A percentile compares a stretch with the other conserved stretches of the same genome.
These are phyloP conservation scores for Aspergillus leporis DNA, from an alignment of 495 filamentous ascomycete species.

Conservation along the genomic window DNA sequence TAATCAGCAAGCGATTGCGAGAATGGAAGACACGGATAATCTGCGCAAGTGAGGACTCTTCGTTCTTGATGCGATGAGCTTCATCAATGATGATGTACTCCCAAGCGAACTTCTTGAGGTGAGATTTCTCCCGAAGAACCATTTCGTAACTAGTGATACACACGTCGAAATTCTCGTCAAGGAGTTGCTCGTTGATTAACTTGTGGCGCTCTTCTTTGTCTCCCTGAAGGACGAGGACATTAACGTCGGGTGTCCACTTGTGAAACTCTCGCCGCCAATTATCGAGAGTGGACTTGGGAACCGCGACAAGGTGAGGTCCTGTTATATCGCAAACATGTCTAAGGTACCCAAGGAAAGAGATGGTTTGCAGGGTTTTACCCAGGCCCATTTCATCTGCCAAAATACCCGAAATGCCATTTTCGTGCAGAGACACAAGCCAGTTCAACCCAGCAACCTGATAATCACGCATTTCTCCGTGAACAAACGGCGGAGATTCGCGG, in stretches of 20 bases:
- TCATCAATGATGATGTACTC: conserved; percentile 99
- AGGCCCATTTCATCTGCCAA: conserved; percentile 97
- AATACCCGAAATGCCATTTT: conserved; percentile 98
- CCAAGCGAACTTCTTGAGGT: conserved; percentile 98
- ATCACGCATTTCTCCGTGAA: conserved; percentile 88
- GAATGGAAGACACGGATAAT: conserved; percentile 98
- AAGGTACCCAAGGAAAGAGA: conserved; percentile 89
- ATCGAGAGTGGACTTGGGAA: conserved; percentile 97
- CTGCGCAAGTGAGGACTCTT: conserved; percentile 94
- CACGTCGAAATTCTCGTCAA: conserved; percentile 90
- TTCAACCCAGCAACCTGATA: conserved; percentile 95
- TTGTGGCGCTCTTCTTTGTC: conserved; percentile 89
- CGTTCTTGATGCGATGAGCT: conserved; percentile 99
- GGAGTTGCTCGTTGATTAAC: conserved; percentile 85
- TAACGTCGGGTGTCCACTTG: conserved; percentile 93
- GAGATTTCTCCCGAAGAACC: conserved; percentile 92
- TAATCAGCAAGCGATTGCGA: conserved; percentile 91
- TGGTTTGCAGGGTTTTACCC: conserved; percentile 91
- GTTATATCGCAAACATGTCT: conserved; percentile 83
- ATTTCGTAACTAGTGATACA: conserved; percentile 97
- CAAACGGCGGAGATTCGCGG: conserved; percentile 84
- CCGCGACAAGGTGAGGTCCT: conserved; percentile 90
- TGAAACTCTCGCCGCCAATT: conserved; percentile 97
- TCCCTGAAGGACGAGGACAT: conserved; percentile 92
- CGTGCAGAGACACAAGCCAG: conserved; percentile 97